Percentiles rank a stretch among this genome's conserved stretches.
Conservation (phyloP, 2,329 filamentous ascomycete genomes). For the Chaetomiaceae sp. region DNA sequence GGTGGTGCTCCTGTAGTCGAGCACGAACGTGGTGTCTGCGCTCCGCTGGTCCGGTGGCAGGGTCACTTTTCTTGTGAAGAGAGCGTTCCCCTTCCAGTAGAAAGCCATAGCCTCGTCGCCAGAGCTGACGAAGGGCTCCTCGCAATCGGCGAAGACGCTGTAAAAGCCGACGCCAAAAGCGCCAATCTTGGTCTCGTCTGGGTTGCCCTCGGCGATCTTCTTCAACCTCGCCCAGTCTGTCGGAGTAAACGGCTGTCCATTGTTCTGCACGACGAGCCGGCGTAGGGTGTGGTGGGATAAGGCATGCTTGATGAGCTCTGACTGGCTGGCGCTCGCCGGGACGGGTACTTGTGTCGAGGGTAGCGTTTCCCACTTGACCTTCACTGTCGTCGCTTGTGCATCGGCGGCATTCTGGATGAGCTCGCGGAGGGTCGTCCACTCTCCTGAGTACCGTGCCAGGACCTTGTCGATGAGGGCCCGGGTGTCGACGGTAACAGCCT, state of each 20-base stretch:
- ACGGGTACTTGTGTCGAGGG: constrained; percentile 77
- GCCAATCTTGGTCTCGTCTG: constrained; percentile 97
- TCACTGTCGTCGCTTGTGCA: constrained; percentile 83
- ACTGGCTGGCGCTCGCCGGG: constrained; percentile 58
- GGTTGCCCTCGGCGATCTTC: constrained; percentile 97
- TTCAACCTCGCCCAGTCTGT: constrained; percentile 94
- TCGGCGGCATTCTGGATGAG: constrained; percentile 98
- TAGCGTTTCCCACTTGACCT: constrained; percentile 85
- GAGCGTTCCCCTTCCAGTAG: constrained; percentile 98
- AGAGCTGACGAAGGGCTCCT: constrained; percentile 94
- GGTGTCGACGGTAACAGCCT: constrained; percentile 97
- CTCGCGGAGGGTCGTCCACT: constrained; percentile 87
- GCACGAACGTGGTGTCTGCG: constrained; percentile 80
- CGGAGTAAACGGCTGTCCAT: constrained; percentile 80
- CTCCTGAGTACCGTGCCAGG: constrained; percentile 89
- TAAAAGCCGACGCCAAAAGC: constrained; percentile 99
- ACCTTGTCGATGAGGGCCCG: constrained; percentile 97
- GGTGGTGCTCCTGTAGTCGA: constrained; percentile 87
- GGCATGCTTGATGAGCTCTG: constrained; percentile 74
- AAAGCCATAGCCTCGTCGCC: constrained; percentile 94
- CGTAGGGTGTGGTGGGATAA: constrained; percentile 81
- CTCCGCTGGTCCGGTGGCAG: constrained; percentile 63
- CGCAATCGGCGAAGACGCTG: constrained; percentile 96
- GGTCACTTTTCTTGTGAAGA: constrained; percentile 84
- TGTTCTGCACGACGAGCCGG: constrained; percentile 85